A percentile compares a stretch with the other conserved stretches of the same genome.
phyloP scores from a whole-genome alignment of 208 protist species.

The Zelonia costaricensis region DNA sequence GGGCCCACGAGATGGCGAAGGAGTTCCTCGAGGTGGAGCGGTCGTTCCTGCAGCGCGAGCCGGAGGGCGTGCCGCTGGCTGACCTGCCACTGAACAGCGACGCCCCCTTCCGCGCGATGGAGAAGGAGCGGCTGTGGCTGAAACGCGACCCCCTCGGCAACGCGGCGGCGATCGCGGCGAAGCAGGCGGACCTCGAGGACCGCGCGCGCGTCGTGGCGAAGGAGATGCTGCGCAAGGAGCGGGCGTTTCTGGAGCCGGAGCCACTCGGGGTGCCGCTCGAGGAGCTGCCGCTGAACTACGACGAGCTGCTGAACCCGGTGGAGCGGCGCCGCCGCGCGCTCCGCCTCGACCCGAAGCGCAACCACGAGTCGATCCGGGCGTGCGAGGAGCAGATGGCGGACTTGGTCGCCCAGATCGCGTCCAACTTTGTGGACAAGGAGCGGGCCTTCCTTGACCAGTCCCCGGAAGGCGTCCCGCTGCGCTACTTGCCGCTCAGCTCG shows the following conservation, averaged over 20 bases:
- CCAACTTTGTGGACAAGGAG: constrained; percentile 65
- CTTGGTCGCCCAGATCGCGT: constrained; percentile 66
- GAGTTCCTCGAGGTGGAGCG: constrained; percentile 55
- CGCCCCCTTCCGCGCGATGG: constrained; percentile 46
- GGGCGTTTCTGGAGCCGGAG: constrained; percentile 82
- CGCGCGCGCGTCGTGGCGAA: constrained; percentile 49
- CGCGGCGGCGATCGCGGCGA: constrained; percentile 18
- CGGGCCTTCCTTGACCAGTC: constrained; percentile 77
- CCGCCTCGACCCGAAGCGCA: constrained; percentile 46
- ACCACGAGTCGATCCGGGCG: constrained; percentile 49
- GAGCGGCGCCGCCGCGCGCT: constrained; percentile 62
- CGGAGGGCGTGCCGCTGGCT: constrained; percentile 70
- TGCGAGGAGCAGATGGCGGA: constrained; percentile 71
- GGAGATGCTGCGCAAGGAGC: constrained; percentile 70
- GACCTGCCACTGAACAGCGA: constrained; percentile 67
- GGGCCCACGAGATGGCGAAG: constrained; percentile 59
- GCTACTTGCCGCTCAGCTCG: constrained; percentile 67
- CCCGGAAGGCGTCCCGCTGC: constrained; percentile 72
- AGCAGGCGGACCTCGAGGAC: constrained; percentile 56
- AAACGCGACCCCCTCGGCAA: constrained; percentile 54
- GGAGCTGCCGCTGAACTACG: constrained; percentile 78
- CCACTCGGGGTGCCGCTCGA: constrained; percentile 77
- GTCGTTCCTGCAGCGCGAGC: constrained; percentile 60
- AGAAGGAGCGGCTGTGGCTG: constrained; percentile 54
- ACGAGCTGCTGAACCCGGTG: constrained; percentile 61